Evolutionary conservation across 345 rosid genomes (phyloP).

Genomic region (Eucalyptus cladocalyx): DNA sequence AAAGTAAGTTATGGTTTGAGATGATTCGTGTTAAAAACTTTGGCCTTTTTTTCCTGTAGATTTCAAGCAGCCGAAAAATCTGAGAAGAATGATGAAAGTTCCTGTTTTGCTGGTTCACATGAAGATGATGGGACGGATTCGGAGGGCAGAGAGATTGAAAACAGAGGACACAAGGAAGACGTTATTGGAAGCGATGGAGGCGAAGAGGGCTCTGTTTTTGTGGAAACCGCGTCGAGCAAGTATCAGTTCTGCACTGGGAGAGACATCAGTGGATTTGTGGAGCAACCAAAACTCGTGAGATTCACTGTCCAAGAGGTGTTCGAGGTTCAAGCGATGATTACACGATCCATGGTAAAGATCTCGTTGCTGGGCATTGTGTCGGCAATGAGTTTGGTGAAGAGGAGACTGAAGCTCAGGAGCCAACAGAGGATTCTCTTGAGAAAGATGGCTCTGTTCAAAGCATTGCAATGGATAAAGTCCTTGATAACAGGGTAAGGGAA

Average conservation of each 20-base stretch:
- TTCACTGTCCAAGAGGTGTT: conserved; percentile 24
- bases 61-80: not conserved
- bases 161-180: not conserved
- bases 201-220: conserved; percentile 2
- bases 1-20: not conserved
- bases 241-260: conserved; percentile 21
- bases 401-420: not conserved
- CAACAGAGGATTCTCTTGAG: not conserved
- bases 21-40: not conserved
- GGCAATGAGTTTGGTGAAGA: not conserved
- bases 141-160: not conserved
- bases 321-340: not conserved
- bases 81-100: conserved; percentile 1
- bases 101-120: not conserved
- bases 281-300: conserved; percentile 28
- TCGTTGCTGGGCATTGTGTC: not conserved
- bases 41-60: conserved; percentile 1
- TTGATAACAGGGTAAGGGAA: not conserved
- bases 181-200: not conserved
- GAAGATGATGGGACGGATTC: not conserved
- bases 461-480: not conserved
- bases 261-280: conserved; percentile 29
- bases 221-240: conserved; percentile 12
- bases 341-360: not conserved
- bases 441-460: not conserved